A percentile compares a stretch with the other conserved stretches of the same genome.
These are phyloP conservation scores for Solanum aculeatissimum DNA, from an alignment of 305 asterid species.

Conservation along the genomic window DNA sequence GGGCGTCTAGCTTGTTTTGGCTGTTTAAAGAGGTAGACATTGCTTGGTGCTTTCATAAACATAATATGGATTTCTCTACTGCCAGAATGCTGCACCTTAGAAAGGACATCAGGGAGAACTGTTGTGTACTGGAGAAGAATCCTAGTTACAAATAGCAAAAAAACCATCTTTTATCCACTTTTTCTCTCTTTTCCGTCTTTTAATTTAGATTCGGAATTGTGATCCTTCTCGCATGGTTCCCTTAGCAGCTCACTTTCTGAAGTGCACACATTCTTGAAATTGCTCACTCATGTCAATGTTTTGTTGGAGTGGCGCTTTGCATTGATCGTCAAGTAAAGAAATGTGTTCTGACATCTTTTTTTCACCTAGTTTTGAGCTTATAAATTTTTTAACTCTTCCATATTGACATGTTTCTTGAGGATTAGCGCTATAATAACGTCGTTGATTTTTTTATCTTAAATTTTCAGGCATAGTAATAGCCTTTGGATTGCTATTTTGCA, in stretches of 20 bases:
- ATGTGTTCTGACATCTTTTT: neutral
- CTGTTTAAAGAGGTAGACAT: neutral
- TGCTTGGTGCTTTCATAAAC: neutral
- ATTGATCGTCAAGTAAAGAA: neutral
- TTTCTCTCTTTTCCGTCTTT: neutral
- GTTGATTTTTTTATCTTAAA: neutral
- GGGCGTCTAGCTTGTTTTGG: neutral
- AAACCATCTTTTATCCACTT: neutral
- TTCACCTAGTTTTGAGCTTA: neutral
- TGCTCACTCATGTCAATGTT: neutral
- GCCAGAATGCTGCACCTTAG: neutral
- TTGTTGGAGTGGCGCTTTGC: neutral
- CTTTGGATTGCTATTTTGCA: neutral
- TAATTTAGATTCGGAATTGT: neutral
- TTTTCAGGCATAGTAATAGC: neutral
- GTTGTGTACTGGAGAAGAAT: neutral
- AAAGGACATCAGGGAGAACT: neutral
- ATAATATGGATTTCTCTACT: neutral
- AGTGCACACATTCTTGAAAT: neutral
- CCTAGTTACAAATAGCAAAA: neutral
- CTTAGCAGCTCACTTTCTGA: neutral
- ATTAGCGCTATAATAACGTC: neutral
- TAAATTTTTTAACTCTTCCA: neutral
- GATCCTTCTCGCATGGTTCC: neutral
- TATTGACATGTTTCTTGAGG: neutral